These are phyloP conservation scores for Didymella pinodella DNA, from an alignment of 2,329 filamentous ascomycete species.

Conservation along the genomic window DNA sequence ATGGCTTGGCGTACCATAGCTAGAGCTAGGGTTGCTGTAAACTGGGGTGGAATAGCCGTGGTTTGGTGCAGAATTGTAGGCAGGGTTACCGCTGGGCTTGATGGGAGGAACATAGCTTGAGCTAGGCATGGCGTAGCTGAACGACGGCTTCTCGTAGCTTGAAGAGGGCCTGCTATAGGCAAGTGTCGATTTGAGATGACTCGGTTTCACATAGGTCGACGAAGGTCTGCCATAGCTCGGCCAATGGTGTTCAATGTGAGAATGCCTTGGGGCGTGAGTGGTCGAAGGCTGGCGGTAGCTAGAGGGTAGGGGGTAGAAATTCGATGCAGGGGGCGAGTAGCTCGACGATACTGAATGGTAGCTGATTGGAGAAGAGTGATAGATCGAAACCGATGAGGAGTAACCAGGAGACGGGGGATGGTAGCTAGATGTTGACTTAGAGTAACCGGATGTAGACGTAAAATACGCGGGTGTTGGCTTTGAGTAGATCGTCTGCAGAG, in stretches of 20 bases:
- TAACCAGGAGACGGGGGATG: neutral
- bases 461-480: neutral
- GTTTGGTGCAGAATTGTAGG: neutral
- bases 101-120: neutral
- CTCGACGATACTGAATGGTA: neutral
- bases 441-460: neutral
- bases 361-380: neutral
- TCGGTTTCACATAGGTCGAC: neutral
- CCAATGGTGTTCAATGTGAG: slow-evolving; percentile 3
- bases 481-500: neutral
- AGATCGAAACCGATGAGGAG: neutral
- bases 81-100: neutral
- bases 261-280: neutral
- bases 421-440: neutral
- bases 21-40: neutral
- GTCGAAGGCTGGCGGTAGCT: neutral
- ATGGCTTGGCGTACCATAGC: neutral
- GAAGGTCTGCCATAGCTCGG: slow-evolving; percentile 2
- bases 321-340: neutral
- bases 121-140: neutral
- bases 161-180: slow-evolving; percentile 1
- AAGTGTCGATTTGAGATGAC: neutral
- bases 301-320: neutral
- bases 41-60: neutral
- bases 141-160: neutral